Conservation (phyloP, 768 basidiomycete species). For the Mycena haematopus region DNA sequence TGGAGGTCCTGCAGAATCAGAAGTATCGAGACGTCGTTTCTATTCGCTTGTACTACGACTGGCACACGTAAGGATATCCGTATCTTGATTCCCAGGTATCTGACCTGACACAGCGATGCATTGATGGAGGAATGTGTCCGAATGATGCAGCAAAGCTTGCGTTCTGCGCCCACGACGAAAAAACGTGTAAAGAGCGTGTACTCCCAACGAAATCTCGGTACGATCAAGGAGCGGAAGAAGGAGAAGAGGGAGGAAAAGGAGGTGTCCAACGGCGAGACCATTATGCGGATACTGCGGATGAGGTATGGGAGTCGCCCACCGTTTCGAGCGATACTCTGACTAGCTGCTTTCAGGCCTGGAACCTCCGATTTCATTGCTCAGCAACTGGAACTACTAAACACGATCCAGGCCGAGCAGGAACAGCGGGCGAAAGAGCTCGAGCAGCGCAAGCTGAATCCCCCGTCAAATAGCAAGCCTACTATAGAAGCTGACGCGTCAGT, state of each 20-base stretch:
- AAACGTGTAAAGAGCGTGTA: constrained; percentile 96
- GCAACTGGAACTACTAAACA: constrained; percentile 80
- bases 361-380: constrained; percentile 91
- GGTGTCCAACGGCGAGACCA: constrained; percentile 83
- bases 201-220: constrained; percentile 91
- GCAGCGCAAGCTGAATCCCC: constrained; percentile 64
- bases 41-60: constrained; percentile 94
- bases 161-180: constrained; percentile 75
- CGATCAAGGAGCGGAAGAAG: constrained; percentile 91
- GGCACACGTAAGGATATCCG: constrained; percentile 73
- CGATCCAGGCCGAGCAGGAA: constrained; percentile 84
- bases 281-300: constrained; percentile 95
- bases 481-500: neutral
- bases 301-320: constrained; percentile 56
- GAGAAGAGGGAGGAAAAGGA: constrained; percentile 88
- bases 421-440: constrained; percentile 65
- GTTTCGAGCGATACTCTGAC: neutral
- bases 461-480: constrained; percentile 33
- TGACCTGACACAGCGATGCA: constrained; percentile 59
- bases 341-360: constrained; percentile 55
- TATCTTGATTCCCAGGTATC: constrained; percentile 11
- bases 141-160: constrained; percentile 89
- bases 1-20: constrained; percentile 88
- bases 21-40: constrained; percentile 92
- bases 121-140: constrained; percentile 95